Base-by-base conservation (phyloP, 306 rosid genomes). In the Oemleria cerasiformis region DNA sequence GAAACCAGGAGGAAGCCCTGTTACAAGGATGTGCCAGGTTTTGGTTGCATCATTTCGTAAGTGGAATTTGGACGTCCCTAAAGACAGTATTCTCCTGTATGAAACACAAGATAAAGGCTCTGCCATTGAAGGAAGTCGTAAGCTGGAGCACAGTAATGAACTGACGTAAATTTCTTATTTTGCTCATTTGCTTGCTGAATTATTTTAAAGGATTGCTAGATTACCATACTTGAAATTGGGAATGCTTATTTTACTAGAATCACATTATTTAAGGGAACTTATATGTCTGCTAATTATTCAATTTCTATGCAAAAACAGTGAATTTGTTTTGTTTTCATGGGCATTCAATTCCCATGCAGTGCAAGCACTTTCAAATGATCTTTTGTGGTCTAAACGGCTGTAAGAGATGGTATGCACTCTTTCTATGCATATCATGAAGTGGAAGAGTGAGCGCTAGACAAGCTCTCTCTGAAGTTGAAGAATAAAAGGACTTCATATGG, bases 21-120 rank as follows among this genome's bases (percentile, higher is more conserved):
- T 95, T 53, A 91, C 96, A 34, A 85, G 99, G 84, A 89, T 95
- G 91, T 89, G 96, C 84, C 99, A 95, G 80, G 99, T 95, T 85
- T 79, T 88, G 87, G 92, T 81, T 50, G 97, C 99, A 47, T 82
- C 99, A 40, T 74, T 89, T 75, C 89, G 56, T 67, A 91, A 91
- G 69, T 75, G 87, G 80, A 77, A 70, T 84, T 41, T 86, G 66
- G 82, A 44, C 78, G 89, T 88, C 67, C 97, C 99, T n/a, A 70
- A 69, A 57, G 97, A 91, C 73, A 81, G 86, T 71, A 86, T 72
- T 80, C 87, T 91, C 56, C 83, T 91, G 69, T 95, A 83, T 69
- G 99, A 95, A 79, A 83, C 85, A 41, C 90, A 78, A 34, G 96
- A 86, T 79, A 89, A 86, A 78, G 75, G 49, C 78, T 91, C 96